A percentile compares a stretch with the other conserved stretches of the same genome.
These are phyloP conservation scores for Ballota nigra DNA, from an alignment of 257 asterid species.

Conservation along the genomic window DNA sequence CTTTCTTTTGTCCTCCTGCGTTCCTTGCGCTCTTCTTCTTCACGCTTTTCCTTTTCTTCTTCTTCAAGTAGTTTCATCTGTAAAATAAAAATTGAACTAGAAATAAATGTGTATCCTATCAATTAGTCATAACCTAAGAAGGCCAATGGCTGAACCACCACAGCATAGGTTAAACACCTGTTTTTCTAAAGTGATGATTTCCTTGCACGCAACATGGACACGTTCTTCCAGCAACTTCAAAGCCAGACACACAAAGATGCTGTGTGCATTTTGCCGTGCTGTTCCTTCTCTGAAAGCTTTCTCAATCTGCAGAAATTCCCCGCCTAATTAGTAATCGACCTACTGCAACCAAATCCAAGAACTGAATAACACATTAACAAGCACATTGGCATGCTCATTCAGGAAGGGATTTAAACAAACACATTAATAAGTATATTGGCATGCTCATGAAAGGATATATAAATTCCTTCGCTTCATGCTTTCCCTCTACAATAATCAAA, in stretches of 20 bases:
- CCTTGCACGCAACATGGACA: constrained; percentile 92
- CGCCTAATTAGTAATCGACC: constrained; percentile 24
- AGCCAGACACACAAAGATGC: constrained; percentile 93
- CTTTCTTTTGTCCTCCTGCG: constrained; percentile 84
- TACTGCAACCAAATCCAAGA: constrained; percentile 15
- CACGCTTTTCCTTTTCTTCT: constrained; percentile 96
- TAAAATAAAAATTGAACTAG: constrained; percentile 25
- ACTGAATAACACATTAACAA: constrained; percentile 3
- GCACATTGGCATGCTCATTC: constrained; percentile 2
- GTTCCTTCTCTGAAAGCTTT: constrained; percentile 99
- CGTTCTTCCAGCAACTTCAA: constrained; percentile 87
- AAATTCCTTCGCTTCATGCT: neutral
- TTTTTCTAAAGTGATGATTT: constrained; percentile 84
- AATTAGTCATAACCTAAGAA: constrained; percentile 6
- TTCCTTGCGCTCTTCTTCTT: constrained; percentile 78
- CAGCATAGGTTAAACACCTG: constrained; percentile 56
- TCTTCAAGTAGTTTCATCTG: constrained; percentile 97
- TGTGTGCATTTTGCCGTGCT: constrained; percentile 97
- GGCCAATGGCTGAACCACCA: constrained; percentile 18
- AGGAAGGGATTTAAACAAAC: too few species aligned
- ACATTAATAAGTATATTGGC: too few species aligned
- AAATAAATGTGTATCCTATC: constrained; percentile 23
- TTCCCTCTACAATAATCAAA: constrained; percentile 13
- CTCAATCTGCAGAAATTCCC: constrained; percentile 68
- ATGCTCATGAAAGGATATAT: neutral